Evolutionary conservation across 208 protist species (phyloP), one percentile per base, ranked within the genome.

Genomic region (Acanthamoeba culbertsoni): DNA sequence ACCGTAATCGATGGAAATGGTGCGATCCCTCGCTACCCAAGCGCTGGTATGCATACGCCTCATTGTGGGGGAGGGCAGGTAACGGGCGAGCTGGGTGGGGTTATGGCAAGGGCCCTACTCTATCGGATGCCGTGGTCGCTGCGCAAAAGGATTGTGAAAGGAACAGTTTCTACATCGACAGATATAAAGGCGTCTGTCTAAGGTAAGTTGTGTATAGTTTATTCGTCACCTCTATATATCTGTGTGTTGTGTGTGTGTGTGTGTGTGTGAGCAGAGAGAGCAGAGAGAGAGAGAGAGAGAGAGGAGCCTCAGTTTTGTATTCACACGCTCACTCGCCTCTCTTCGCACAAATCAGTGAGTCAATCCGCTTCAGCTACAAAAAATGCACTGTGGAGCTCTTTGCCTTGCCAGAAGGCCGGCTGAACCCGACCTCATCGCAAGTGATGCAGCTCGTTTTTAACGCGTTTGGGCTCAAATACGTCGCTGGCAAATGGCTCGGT

Each of bases 101-200:
- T 10, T 65, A 65, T 18, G 79, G 79, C 43, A 89, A 89, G 53
- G 79, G 79, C 5, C 53, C 79, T 0, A 89, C 51, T 6, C 79
- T 65, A 10, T 65, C 45, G 20, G 79, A 89, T 42, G 79, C 79
- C 51, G 51, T 89, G 33, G 12, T 65, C n/a, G 51, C 51, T 20
- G 79, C 79, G 14, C 45, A 65, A 31, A 45, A 59, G 79, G 79
- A 89, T 28, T 57, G 45, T 16, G 51, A 89, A 55, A 89, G 23
- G 48, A 89, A 89, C 79, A 57, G 45, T 51, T 65, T 89, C 79
- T 65, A 26, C 28, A 89, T 89, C 33, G 79, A 89, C 51, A 89
- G 79, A 65, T 89, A 89, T 35, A 57, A 89, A 23, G 79, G 79
- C 51, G 12, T 65, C 2, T 57, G 51, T 51, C 18, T 89, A 14